Evolutionary conservation across 495 filamentous ascomycete genomes (phyloP).

Genomic region (Xylaria cubensis): DNA sequence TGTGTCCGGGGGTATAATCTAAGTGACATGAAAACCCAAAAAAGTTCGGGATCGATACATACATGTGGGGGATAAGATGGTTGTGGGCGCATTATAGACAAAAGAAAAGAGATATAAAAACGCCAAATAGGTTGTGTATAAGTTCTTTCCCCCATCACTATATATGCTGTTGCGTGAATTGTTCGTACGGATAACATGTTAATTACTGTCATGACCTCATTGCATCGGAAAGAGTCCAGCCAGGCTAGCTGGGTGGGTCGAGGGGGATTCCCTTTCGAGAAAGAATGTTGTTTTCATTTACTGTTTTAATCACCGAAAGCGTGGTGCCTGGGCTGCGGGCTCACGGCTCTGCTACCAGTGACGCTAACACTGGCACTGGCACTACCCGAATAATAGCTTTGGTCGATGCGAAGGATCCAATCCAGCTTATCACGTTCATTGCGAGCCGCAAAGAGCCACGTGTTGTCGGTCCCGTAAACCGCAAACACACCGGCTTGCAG

Average conservation of each 20-base stretch:
- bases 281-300: background rate
- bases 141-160: background rate
- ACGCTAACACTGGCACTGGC: conserved; percentile 28
- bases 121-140: background rate
- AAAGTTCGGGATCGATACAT: conserved; percentile 1
- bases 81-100: background rate
- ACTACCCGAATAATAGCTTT: conserved; percentile 50
- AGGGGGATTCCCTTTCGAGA: background rate
- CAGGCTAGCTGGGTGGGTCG: background rate
- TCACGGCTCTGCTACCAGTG: conserved; percentile 43
- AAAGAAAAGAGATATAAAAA: conserved; percentile 4
- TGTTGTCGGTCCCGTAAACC: conserved; percentile 90
- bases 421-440: conserved; percentile 89
- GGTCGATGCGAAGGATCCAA: conserved; percentile 86
- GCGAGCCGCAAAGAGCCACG: conserved; percentile 89
- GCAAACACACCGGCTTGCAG: conserved; percentile 81
- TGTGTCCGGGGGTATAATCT: conserved; percentile 20
- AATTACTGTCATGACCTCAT: conserved; percentile 27
- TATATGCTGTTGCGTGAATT: conserved; percentile 22
- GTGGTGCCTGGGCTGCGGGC: conserved; percentile 37
- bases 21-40: conserved; percentile 11
- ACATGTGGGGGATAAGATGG: background rate
- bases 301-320: conserved; percentile 21
- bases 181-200: conserved; percentile 12
- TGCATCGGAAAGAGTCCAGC: conserved; percentile 10